phyloP scores from a whole-genome alignment of 768 basidiomycete genomes.

The Daedaleopsis nitida region DNA sequence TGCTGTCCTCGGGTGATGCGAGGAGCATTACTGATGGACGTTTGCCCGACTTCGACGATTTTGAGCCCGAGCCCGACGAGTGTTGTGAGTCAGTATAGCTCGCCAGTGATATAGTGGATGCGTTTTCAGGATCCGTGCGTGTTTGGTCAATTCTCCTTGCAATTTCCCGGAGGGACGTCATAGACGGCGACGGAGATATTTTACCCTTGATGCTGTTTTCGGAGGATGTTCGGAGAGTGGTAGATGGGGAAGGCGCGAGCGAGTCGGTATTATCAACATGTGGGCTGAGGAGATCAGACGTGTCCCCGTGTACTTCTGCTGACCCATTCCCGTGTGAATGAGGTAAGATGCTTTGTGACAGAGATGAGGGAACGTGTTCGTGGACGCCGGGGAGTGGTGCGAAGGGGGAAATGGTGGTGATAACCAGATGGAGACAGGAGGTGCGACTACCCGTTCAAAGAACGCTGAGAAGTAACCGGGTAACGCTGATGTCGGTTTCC shows the following conservation, averaged over 20 bases:
- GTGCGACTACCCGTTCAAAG: constrained; percentile 64
- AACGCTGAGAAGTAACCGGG: constrained; percentile 72
- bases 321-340: constrained; percentile 2
- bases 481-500: constrained; percentile 65
- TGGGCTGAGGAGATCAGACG: neutral
- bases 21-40: constrained; percentile 15
- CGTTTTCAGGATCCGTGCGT: constrained; percentile 7
- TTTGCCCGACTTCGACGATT: neutral
- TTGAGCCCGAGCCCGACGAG: constrained; percentile 2
- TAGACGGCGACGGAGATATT: constrained; percentile 8
- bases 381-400: constrained; percentile 41
- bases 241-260: constrained; percentile 10
- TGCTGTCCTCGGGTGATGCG: constrained; percentile 18
- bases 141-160: neutral
- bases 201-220: constrained; percentile 1
- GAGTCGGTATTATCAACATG: neutral
- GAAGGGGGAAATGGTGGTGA: constrained; percentile 73
- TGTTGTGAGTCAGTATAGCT: constrained; percentile 12
- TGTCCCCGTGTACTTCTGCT: neutral
- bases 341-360: neutral
- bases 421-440: constrained; percentile 62
- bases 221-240: constrained; percentile 9
- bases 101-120: constrained; percentile 5
- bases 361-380: neutral
- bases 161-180: constrained; percentile 7